phyloP scores from a whole-genome alignment of 352 stramenopile species.

The Phytopythium helicoides region DNA sequence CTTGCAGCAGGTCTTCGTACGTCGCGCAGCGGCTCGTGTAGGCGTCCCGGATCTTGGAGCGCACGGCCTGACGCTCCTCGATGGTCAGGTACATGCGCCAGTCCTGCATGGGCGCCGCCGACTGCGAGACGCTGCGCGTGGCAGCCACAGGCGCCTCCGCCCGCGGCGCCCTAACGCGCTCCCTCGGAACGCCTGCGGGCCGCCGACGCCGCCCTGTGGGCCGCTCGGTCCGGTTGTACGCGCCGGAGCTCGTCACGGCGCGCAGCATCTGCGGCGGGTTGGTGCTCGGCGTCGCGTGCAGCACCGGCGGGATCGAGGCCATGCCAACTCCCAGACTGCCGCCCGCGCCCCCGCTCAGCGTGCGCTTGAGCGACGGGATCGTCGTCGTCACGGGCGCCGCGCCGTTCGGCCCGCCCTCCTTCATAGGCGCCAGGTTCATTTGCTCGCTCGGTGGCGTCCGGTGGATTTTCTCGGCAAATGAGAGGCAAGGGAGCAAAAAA shows the following conservation, averaged over 20 bases:
- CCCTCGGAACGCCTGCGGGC: constrained; percentile 15
- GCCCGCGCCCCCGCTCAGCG: constrained; percentile 65
- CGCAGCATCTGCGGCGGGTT: constrained; percentile 83
- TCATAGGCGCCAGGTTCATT: constrained; percentile 79
- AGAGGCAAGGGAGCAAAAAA: too few relatives aligned
- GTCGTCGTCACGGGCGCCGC: constrained; percentile 36
- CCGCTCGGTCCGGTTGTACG: constrained; percentile 67
- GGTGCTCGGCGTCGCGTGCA: constrained; percentile 64
- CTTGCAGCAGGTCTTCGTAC: constrained; percentile 88
- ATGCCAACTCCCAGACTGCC: constrained; percentile 55
- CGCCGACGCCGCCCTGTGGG: constrained; percentile 18
- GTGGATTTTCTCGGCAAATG: constrained; percentile 6
- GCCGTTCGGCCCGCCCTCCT: constrained; percentile 51
- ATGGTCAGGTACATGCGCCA: constrained; percentile 91
- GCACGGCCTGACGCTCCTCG: constrained; percentile 85
- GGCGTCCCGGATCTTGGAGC: constrained; percentile 84
- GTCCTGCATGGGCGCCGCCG: constrained; percentile 68
- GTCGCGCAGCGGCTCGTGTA: constrained; percentile 83
- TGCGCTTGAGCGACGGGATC: constrained; percentile 87
- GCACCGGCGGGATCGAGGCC: constrained; percentile 77
- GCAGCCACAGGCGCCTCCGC: constrained; percentile 26
- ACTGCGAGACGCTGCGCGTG: constrained; percentile 62
- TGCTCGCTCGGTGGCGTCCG: not conserved
- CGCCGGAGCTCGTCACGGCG: constrained; percentile 77
- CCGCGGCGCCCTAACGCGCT: constrained; percentile 11